A percentile compares a stretch with the other conserved stretches of the same genome.
Evolutionary conservation across 148 eudicot species (phyloP).

Genomic region (Amaranthus palmeri): DNA sequence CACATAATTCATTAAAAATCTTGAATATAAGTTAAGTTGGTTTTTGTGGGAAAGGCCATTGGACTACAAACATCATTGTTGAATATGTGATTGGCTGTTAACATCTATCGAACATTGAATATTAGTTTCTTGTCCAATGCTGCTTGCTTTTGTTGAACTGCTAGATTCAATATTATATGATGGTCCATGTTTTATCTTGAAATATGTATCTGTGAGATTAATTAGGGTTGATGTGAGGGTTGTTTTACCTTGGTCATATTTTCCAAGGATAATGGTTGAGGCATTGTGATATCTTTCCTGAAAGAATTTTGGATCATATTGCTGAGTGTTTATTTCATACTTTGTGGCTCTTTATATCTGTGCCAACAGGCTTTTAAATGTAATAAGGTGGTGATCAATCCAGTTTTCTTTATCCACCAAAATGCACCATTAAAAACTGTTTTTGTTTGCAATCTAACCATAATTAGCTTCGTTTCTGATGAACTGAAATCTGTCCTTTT

Average conservation of each 20-base stretch:
- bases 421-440: not conserved
- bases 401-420: not conserved
- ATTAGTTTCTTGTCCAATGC: slow-evolving; percentile 2
- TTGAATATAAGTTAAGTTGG: not conserved
- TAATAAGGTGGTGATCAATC: not conserved
- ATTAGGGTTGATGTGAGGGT: too few relatives aligned
- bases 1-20: not conserved
- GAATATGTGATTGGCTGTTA: not conserved
- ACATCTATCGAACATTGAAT: not conserved
- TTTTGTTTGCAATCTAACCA: not conserved
- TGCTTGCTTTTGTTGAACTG: not conserved
- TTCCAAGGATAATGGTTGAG: too few relatives aligned
- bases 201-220: too few relatives aligned
- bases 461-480: not conserved
- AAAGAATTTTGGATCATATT: too few relatives aligned
- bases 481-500: not conserved
- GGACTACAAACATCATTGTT: too few relatives aligned
- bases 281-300: too few relatives aligned
- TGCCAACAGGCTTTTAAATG: too few relatives aligned
- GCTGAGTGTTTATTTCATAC: too few relatives aligned
- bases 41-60: too few relatives aligned
- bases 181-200: not conserved
- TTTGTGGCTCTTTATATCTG: too few relatives aligned
- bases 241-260: too few relatives aligned
- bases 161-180: not conserved